Percentiles rank a stretch among this genome's conserved stretches.
These are phyloP conservation scores for Tardiomyces depauwii DNA, from an alignment of 1,139 yeast species.

Conservation along the genomic window DNA sequence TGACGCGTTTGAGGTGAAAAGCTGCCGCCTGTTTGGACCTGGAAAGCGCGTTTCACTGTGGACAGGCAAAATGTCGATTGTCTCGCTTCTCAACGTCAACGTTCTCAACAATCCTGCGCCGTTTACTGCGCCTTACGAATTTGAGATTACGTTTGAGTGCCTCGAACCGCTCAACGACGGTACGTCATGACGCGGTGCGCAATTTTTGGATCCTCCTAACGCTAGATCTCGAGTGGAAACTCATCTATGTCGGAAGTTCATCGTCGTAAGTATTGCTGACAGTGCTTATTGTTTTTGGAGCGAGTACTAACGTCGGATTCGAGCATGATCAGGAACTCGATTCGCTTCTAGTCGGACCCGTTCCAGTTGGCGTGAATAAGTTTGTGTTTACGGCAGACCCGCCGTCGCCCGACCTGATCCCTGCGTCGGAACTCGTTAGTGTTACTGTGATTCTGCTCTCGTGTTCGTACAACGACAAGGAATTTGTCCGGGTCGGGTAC, in stretches of 20 bases:
- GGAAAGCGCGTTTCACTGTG: too few relatives aligned
- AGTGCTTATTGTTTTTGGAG: too few relatives aligned
- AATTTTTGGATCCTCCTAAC: too few relatives aligned
- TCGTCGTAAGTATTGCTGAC: neutral
- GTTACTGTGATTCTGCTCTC: constrained; percentile 89
- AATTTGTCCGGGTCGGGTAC: constrained; percentile 93
- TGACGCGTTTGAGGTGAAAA: too few relatives aligned
- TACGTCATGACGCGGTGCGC: constrained; percentile 8
- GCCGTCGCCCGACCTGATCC: constrained; percentile 89
- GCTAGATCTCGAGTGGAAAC: constrained; percentile 84
- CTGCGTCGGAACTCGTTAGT: constrained; percentile 88
- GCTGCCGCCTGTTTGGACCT: too few relatives aligned
- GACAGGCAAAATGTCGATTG: constrained; percentile 62
- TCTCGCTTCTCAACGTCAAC: constrained; percentile 81
- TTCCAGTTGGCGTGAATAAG: constrained; percentile 93
- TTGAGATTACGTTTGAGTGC: constrained; percentile 95
- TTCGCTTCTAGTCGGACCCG: constrained; percentile 92
- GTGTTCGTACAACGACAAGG: constrained; percentile 87
- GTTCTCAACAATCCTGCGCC: constrained; percentile 93
- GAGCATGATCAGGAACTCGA: constrained; percentile 97
- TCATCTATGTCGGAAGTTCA: constrained; percentile 72
- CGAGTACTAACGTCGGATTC: constrained; percentile 27
- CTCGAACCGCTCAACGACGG: constrained; percentile 77
- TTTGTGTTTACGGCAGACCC: constrained; percentile 93
- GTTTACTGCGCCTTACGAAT: constrained; percentile 87